Base-by-base conservation (phyloP, 225 moss, liverwort and hornwort species). In the Ulota crispa region DNA sequence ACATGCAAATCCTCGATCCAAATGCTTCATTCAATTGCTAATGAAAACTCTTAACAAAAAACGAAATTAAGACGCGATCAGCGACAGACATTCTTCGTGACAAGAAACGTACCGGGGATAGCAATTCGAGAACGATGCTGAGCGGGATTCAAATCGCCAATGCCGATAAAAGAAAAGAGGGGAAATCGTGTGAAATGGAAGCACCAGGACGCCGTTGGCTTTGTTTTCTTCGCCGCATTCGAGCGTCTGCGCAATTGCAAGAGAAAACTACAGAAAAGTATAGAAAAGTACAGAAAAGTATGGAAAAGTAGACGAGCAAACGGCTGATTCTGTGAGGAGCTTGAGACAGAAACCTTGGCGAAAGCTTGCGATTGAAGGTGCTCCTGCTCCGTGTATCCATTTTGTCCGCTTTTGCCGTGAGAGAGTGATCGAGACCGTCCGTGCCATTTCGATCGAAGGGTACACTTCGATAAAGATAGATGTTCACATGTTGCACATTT, bases 81-180 rank as follows among this genome's bases (percentile, higher is more conserved):
- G 15, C 0, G 0, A 20, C 12, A 5, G 0, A 19, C 12, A 4
- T 23, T 9, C 3, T 30, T 23, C 50, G 21, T 11, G 3, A 16
- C 21, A 1, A 12, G 5, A 47, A 34, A 70, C 36, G 27, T 21
- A 84, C 76, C 80, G 28, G 56, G 11, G 11, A 36, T 5, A 2
- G 37, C 62, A 53, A 41, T 31, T 79, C 67, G 24, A 19, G 52
- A 39, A 50, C 28, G 5, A 57, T 11, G 80, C 60, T 7, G 8
- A 21, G 32, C 21, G 76, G 50, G 80, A 80, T 86, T 80, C 66
- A 26, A 36, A 72, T 36, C 42, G 59, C 6, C 81, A n/a, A n/a
- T n/a, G n/a, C n/a, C n/a, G n/a, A n/a, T n/a, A 27, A 72, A 54
- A 21, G 10, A 27, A 70, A 62, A 32, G 2, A 32, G 2, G 4